Evolutionary conservation across 495 filamentous ascomycete species (phyloP), one percentile per base, ranked within the genome.

Genomic region (Corynascus novoguineensis): DNA sequence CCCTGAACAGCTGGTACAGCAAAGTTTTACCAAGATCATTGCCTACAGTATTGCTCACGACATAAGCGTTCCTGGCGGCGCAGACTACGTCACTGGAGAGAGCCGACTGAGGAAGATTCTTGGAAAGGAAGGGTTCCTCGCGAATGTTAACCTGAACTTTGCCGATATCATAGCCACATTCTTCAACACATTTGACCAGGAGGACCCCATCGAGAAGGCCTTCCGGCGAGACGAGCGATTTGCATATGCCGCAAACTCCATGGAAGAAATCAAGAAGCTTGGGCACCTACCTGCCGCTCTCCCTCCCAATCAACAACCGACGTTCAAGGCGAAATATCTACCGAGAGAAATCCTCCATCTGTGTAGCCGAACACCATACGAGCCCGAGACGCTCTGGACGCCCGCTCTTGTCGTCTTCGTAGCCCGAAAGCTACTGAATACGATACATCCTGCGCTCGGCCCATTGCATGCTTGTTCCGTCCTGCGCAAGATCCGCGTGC

Each of bases 31-130:
- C 41, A 92, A 88, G 69, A 81, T 86, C 12, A 79, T 89, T 41
- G 90, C 90, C 22, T 97, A 97, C 70, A 83, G 86, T 55, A 83
- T 95, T 50, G 86, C 88, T 5, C 81, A 86, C 63, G 90, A 95
- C 66, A 84, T 90, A 58, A 80, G 80, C 63, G 71, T 81, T 24
- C 77, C 82, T 17, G 80, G 78, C 40, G 66, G 75, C 42, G 76
- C 82, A 53, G 72, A 78, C n/a, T 76, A 78, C 44, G 75, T 79
- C n/a, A 77, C 68, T 6, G 85, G 86, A 11, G 90, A 95, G 60
- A 75, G 74, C 38, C 76, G 83, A 46, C 61, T 97, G 6, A 83
- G 86, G 58, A 85, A 83, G 50, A 70, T 81, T 5, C 70, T 97
- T 2, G 89, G 88, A 0, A 78, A 80, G 44, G 83, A 88, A 27